These are phyloP conservation scores for Scheffersomyces cryptocercus DNA, from an alignment of 1,139 yeast species.

Conservation along the genomic window DNA sequence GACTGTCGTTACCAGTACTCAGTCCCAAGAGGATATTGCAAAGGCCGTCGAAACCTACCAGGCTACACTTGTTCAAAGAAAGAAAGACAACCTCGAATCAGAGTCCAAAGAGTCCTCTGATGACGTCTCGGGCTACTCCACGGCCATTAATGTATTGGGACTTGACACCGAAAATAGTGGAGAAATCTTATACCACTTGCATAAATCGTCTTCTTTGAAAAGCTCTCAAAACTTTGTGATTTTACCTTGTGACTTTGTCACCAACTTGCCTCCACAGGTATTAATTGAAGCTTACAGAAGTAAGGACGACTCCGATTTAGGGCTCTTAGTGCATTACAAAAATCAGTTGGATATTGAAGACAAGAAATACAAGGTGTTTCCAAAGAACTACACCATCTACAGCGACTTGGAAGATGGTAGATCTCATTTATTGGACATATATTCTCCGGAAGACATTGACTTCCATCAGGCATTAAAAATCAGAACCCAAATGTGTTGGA, in stretches of 20 bases:
- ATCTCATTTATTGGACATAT: conserved; percentile 65
- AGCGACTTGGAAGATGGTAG: conserved; percentile 54
- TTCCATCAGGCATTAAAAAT: conserved; percentile 69
- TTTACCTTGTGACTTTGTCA: conserved; percentile 89
- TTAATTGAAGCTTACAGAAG: conserved; percentile 82
- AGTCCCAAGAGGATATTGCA: conserved; percentile 25
- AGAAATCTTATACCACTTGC: conserved; percentile 52
- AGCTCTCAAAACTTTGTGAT: conserved; percentile 58
- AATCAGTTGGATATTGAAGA: conserved; percentile 76
- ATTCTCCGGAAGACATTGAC: conserved; percentile 64
- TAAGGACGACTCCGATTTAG: conserved; percentile 62
- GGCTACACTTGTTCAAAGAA: conserved; percentile 12
- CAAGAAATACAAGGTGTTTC: conserved; percentile 60
- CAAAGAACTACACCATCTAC: conserved; percentile 51
- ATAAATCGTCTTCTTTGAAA: conserved; percentile 45
- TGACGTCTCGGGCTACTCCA: conserved; percentile 5
- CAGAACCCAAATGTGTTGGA: conserved; percentile 89
- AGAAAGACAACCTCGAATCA: conserved; percentile 5
- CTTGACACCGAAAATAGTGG: conserved; percentile 60
- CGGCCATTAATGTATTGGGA: conserved; percentile 44
- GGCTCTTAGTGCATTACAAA: conserved; percentile 70
- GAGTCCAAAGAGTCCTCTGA: conserved; percentile 1
- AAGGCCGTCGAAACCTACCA: conserved; percentile 54
- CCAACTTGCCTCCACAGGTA: conserved; percentile 89
- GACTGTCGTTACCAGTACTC: conserved; percentile 37